Evolutionary conservation across 1,284 basidiomycete species (phyloP), one percentile per base, ranked within the genome.

Genomic region (Agaricales sp.): DNA sequence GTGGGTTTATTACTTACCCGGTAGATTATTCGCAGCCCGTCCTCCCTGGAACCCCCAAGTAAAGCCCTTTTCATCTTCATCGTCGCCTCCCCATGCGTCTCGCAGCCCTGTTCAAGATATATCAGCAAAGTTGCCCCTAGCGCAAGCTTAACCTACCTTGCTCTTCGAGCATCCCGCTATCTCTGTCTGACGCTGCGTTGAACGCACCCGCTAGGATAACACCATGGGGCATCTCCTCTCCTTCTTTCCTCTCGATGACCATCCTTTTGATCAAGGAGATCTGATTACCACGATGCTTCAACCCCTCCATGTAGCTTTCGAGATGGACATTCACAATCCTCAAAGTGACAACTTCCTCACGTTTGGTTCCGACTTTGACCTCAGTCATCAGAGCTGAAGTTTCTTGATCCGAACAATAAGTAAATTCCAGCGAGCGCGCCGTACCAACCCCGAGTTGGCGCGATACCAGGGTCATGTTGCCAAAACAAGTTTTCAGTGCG

Each of bases 1-100:
- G 12, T 21, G 44, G 14, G 13, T 22, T 22, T 22, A 16, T 11
- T 37, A 12, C 30, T 11, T 11, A 11, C 16, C 16, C 11, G 30
- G 12, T 37, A 37, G 11, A 16, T 12, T 12, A 37, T 37, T 37
- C 30, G 16, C 16, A 16, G 30, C 30, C 2, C 54, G 53, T 12
- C 61, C 61, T 1, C 73, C 67, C 58, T 84, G 83, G 53, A 74
- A 74, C 3, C 83, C 84, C 84, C 83, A 87, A 0, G 83, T 87
- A 51, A 67, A 66, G 3, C 73, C 74, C 0, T 66, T 61, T 21
- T 67, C 63, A 26, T 74, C 71, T 1, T 60, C 59, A 12, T 63
- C 61, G 6, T 54, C 51, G 3, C 61, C 62, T 6, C 20, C 22
- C 44, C 44, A 26, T 13, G 20, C 44, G 21, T 22, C 44, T 13